Percentiles rank a stretch among this genome's conserved stretches.
Evolutionary conservation across 2,329 filamentous ascomycete species (phyloP).

Genomic region (Verticillium nonalfalfae): DNA sequence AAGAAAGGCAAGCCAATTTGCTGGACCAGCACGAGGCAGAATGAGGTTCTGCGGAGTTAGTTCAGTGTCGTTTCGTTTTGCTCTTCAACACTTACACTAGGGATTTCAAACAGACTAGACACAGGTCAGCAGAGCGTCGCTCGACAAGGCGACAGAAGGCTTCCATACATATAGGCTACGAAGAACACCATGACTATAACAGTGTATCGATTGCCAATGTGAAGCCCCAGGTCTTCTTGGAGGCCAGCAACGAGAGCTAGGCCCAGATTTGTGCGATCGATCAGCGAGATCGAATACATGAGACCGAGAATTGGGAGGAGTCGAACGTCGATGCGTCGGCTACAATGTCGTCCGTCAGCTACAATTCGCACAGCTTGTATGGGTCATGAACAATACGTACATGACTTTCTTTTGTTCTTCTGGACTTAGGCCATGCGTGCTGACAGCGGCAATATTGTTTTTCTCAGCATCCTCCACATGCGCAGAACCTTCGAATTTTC

Average conservation of each 20-base stretch:
- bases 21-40: conserved; percentile 18
- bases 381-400: neutral
- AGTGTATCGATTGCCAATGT: conserved; percentile 10
- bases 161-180: conserved; percentile 14
- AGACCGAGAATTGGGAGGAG: conserved; percentile 26
- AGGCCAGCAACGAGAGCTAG: conserved; percentile 12
- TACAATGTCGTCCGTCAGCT: neutral
- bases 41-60: conserved; percentile 14
- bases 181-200: conserved; percentile 15
- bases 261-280: conserved; percentile 11
- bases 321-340: conserved; percentile 22
- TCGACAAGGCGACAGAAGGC: neutral
- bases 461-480: conserved; percentile 2
- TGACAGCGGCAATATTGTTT: neutral
- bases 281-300: conserved; percentile 14
- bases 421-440: neutral
- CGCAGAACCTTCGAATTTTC: neutral
- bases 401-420: conserved; percentile 6
- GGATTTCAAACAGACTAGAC: conserved; percentile 12
- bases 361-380: neutral
- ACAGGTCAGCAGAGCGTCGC: neutral
- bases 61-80: conserved; percentile 1
- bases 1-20: conserved; percentile 19
- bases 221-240: conserved; percentile 8
- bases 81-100: conserved; percentile 5